phyloP scores from a whole-genome alignment of 495 filamentous ascomycete species.

The Podospora didyma region DNA sequence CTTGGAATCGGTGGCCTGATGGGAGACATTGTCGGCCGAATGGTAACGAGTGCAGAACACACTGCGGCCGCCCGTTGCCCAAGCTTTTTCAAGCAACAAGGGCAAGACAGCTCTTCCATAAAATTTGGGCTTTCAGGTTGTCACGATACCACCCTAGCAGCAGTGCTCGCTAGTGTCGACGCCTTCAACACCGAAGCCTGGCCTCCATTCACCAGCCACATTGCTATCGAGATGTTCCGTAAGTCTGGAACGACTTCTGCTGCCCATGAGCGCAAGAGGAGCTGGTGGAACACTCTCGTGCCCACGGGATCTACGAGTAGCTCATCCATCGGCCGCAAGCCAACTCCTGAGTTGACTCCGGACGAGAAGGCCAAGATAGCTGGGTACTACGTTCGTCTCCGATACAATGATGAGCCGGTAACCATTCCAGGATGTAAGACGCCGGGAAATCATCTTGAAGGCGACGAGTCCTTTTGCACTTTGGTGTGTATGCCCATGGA shows the following conservation, averaged over 20 bases:
- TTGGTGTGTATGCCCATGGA: constrained; percentile 43
- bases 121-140: constrained; percentile 71
- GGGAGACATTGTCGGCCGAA: constrained; percentile 79
- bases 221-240: constrained; percentile 87
- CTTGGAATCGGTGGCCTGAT: constrained; percentile 82
- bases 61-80: constrained; percentile 10
- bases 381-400: constrained; percentile 86
- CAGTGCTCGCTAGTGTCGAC: constrained; percentile 71
- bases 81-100: constrained; percentile 48
- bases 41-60: constrained; percentile 67
- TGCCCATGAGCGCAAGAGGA: constrained; percentile 12
- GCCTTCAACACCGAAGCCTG: constrained; percentile 69
- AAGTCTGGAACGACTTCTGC: constrained; percentile 29
- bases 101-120: constrained; percentile 55
- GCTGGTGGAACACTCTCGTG: constrained; percentile 49
- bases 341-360: constrained; percentile 41
- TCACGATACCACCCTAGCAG: constrained; percentile 91
- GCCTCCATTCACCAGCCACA: constrained; percentile 88
- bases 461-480: constrained; percentile 90
- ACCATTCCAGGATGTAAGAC: constrained; percentile 75
- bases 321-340: constrained; percentile 48
- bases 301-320: constrained; percentile 17
- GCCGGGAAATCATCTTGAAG: constrained; percentile 77
- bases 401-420: constrained; percentile 84
- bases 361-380: constrained; percentile 52